These are phyloP conservation scores for Eucalyptus virginea DNA, from an alignment of 345 rosid genomes.

Conservation along the genomic window DNA sequence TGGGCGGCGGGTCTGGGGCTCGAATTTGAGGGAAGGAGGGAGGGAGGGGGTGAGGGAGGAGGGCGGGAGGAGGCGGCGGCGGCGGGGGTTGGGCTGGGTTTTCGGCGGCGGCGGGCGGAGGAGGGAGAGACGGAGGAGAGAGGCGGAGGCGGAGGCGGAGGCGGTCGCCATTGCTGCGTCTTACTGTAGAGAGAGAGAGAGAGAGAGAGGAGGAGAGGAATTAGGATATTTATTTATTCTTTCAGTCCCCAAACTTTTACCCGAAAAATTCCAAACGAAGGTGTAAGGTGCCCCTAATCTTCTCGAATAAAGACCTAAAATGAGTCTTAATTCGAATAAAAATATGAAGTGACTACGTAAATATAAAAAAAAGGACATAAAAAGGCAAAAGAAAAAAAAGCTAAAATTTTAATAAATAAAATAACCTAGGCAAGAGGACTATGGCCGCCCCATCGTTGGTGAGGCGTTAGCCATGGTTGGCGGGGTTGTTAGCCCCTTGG, in stretches of 20 bases:
- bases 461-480: no score
- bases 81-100: neutral
- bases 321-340: accelerated
- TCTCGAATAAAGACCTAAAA: accelerated
- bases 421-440: no score
- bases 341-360: accelerated
- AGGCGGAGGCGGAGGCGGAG: neutral
- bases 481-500: no score
- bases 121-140: neutral
- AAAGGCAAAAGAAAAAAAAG: no score
- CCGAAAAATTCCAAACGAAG: no score
- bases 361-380: accelerated
- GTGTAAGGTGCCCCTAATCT: no score
- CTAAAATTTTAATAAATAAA: no score
- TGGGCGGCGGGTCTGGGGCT: neutral
- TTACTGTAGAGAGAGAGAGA: neutral
- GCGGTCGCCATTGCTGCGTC: neutral
- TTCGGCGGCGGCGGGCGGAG: neutral
- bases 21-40: neutral
- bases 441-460: no score
- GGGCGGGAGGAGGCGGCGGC: neutral
- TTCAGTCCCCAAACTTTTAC: neutral
- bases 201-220: neutral
- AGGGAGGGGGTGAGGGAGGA: neutral
- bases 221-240: neutral